Evolutionary conservation across 805 yeast genomes (phyloP), one percentile per base, ranked within the genome.

Genomic region (Jamesozyma spencerorum): DNA sequence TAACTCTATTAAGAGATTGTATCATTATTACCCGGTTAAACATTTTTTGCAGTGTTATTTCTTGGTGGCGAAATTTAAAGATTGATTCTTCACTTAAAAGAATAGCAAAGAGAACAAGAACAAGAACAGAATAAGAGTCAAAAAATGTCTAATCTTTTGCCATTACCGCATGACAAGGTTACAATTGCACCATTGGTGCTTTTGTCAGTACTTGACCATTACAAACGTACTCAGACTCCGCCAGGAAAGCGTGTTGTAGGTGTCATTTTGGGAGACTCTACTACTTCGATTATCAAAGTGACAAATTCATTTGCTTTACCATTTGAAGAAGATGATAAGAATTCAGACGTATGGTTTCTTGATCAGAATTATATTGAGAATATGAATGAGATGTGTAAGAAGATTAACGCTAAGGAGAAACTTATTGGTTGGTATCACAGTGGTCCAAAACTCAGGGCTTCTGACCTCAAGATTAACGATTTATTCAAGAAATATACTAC

Each of bases 401-500:
- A 94, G 63, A 88, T 92, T 61, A 94, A 88, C 66, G 99, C 99
- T 15, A 88, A 85, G 65, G 99, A 92, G 63, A 85, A 79, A 60
- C 71, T 92, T 36, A 79, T 92, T 58, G 99, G 99, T n/a, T 92
- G 99, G 99, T 92, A 92, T 61, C 99, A 92, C 63, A 81, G 95
- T 7, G 99, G 98, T 4, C 97, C 97, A 15, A 87, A 87, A 61
- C 73, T 94, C 49, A 79, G 77, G 53, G 74, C 88, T 1, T 81
- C 94, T 13, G 99, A 92, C 59, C 69, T 92, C 47, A 85, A 83
- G 58, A 92, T 92, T 55, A 90, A 90, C 60, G 96, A 92, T 49
- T 65, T 82, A 39, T 87, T 92, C 69, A 87, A 81, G 60, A 79
- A 76, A 51, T 90, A 87, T 61, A 77, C 88, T 0, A 65, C 79